Base-by-base conservation (phyloP, 768 basidiomycete genomes). In the Leccinellum luteum region DNA sequence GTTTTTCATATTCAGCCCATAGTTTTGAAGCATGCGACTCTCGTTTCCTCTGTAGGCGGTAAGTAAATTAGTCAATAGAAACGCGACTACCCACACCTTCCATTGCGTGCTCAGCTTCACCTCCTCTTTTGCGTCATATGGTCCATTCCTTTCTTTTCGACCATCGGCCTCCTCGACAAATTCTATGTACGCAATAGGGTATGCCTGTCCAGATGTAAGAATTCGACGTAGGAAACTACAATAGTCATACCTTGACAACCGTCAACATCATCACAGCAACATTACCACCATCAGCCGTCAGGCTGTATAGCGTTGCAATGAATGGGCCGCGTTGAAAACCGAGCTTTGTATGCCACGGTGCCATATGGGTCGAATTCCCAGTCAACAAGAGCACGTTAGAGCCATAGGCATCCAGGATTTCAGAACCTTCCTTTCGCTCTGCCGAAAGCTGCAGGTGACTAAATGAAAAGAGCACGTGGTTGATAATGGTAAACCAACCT, bases 311-410 rank as follows among this genome's bases (percentile, higher is more conserved):
- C 0, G 90, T 89, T 0, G 92, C 84, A 27, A 95, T 78, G 64
- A 81, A 90, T 2, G 85, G 86, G 4, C 75, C 74, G 23, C 65
- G 74, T 57, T 82, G 82, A 66, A 92, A 92, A 7, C 97, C 97
- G 6, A 99, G 80, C 62, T 87, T 91, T 1, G 86, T 78, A 66
- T 97, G 84, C 97, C 97, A 99, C 0, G 86, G 82, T 4, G 88
- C 90, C 52, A 95, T 77, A 60, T 90, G 87, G 2, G 92, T 86
- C 0, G 91, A 90, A 70, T 99, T 99, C 3, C 92, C 94, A 4
- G 81, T 79, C 17, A 99, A 71, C 21, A 82, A 67, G 19, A 99
- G 78, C 49, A 78, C 79, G 23, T 82, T 83, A 6, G 81, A 85
- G 57, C 83, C 75, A 62, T 90, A 89, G 1, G 90, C 91, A 59